A percentile compares a stretch with the other conserved stretches of the same genome.
Conservation (phyloP, 2,329 filamentous ascomycete species). For the Penicillium sp. region DNA sequence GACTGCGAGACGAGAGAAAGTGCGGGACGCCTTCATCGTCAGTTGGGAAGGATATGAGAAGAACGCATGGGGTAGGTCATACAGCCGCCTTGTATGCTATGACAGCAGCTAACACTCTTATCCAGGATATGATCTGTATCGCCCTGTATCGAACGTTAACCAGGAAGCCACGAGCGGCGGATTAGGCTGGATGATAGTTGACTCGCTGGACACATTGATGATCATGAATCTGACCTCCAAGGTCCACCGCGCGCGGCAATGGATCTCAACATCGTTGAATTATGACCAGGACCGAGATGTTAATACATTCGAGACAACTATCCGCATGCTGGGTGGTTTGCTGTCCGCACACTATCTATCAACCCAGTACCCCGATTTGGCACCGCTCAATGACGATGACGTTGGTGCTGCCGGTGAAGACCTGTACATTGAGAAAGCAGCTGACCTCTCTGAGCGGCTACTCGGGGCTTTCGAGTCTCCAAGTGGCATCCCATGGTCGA, state of each 20-base stretch:
- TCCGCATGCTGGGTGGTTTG: conserved; percentile 91
- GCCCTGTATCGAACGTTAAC: conserved; percentile 75
- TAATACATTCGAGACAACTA: conserved; percentile 96
- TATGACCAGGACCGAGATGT: conserved; percentile 95
- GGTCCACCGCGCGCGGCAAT: conserved; percentile 78
- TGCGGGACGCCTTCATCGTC: conserved; percentile 83
- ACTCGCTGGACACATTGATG: conserved; percentile 94
- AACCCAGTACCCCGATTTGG: conserved; percentile 73
- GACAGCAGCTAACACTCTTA: neutral
- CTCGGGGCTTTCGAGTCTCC: conserved; percentile 82
- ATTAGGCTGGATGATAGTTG: conserved; percentile 97
- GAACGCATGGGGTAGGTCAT: conserved; percentile 81
- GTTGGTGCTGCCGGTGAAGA: conserved; percentile 75
- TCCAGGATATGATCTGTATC: conserved; percentile 67
- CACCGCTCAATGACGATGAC: conserved; percentile 69
- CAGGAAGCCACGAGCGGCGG: conserved; percentile 83
- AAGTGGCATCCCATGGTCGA: conserved; percentile 85
- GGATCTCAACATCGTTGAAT: conserved; percentile 75
- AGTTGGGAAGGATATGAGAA: conserved; percentile 93
- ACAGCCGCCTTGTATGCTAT: neutral
- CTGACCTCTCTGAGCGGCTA: conserved; percentile 84
- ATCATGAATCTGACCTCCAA: conserved; percentile 94
- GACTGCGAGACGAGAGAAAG: conserved; percentile 71
- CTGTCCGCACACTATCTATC: conserved; percentile 95
- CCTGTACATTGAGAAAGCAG: conserved; percentile 92